These are phyloP conservation scores for Yarrowia yakushimensis DNA, from an alignment of 805 yeast species.

Conservation along the genomic window DNA sequence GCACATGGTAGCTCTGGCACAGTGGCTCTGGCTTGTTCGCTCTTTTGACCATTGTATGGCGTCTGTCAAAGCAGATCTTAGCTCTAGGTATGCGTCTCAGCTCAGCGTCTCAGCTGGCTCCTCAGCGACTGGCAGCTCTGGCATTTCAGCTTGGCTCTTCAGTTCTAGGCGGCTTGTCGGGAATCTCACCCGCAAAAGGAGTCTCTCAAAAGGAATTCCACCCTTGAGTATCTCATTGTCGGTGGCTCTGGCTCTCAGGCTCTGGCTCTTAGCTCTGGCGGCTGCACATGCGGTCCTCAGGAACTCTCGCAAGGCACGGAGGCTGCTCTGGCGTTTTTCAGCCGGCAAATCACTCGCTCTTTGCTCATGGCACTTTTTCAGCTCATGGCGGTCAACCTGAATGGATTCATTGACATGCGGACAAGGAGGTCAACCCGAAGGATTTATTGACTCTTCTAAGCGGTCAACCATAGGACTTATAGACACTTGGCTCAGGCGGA, in stretches of 20 bases:
- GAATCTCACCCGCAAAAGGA: neutral
- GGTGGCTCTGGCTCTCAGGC: neutral
- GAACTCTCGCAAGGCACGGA: neutral
- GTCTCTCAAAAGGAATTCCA: neutral
- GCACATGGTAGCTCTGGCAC: neutral
- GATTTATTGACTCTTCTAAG: neutral
- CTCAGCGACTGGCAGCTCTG: neutral
- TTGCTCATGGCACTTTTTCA: neutral
- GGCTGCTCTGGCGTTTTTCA: neutral
- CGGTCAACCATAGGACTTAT: neutral
- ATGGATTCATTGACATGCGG: neutral
- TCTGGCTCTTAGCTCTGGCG: neutral
- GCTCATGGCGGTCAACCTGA: neutral
- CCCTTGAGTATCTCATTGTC: neutral
- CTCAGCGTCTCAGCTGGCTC: neutral
- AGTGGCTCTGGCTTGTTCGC: neutral
- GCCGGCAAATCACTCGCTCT: neutral
- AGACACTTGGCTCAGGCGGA: neutral
- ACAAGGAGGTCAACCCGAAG: neutral
- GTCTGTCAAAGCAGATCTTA: neutral
- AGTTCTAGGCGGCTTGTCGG: neutral
- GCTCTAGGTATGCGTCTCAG: neutral
- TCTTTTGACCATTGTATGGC: neutral
- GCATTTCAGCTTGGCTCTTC: slow-evolving; percentile 1
- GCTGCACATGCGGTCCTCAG: neutral